Evolutionary conservation across 2,329 filamentous ascomycete species (phyloP).

Genomic region (Neocatenulostroma microsporum): DNA sequence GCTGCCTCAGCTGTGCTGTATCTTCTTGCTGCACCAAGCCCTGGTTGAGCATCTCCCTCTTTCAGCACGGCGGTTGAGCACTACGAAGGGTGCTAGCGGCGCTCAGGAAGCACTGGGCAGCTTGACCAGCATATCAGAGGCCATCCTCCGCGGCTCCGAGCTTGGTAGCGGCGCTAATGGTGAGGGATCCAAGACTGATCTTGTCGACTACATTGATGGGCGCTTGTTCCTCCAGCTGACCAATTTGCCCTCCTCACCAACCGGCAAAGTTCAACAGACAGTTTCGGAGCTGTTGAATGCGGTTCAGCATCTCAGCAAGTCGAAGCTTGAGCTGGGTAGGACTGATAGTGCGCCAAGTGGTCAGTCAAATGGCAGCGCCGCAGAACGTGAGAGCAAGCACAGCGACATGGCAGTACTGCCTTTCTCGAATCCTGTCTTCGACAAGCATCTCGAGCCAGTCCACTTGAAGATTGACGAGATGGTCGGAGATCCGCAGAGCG

Average conservation of each 20-base stretch:
- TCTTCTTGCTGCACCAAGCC: constrained; percentile 25
- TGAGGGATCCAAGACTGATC: constrained; percentile 34
- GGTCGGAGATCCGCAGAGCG: constrained; percentile 26
- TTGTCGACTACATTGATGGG: constrained; percentile 51
- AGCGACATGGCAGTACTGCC: constrained; percentile 33
- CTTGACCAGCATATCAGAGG: constrained; percentile 33
- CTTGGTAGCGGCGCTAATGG: constrained; percentile 1
- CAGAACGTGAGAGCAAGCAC: not conserved
- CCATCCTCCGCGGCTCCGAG: constrained; percentile 28
- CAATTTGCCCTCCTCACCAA: constrained; percentile 1
- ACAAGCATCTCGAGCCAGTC: constrained; percentile 41
- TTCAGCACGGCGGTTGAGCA: constrained; percentile 21
- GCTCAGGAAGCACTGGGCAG: constrained; percentile 15
- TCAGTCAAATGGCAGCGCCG: no score
- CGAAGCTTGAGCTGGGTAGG: no score
- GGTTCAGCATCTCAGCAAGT: constrained; percentile 13
- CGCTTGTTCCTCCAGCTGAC: constrained; percentile 34
- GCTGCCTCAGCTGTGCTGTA: constrained; percentile 12
- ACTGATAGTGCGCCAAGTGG: no score
- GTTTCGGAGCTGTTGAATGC: constrained; percentile 19
- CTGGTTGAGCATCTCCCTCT: constrained; percentile 25
- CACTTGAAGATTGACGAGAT: constrained; percentile 31
- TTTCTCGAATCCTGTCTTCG: constrained; percentile 42
- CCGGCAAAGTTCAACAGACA: constrained; percentile 12
- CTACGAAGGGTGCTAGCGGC: constrained; percentile 6